Evolutionary conservation across 192 early-diverging fungal species (phyloP), one percentile per base, ranked within the genome.

Genomic region (Paraglomus occultum): DNA sequence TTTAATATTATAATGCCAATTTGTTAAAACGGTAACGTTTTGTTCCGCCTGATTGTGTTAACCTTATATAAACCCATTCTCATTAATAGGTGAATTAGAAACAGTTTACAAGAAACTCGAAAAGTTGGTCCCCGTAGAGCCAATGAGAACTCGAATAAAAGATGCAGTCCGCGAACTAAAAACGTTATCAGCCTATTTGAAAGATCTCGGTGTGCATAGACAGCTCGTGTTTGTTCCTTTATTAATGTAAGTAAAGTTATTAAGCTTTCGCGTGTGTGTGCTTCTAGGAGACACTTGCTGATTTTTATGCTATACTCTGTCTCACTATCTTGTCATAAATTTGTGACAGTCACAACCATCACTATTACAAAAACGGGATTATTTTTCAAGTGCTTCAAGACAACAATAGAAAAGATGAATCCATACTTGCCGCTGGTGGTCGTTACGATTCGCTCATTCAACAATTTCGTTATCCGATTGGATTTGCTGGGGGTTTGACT

Each of bases 281-380:
- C 31, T 1, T 31, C 31, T 2, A 3, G 3, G 31, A 31, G 31
- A 31, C 31, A 31, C 31, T 47, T 6, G 4, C 14, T 46, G 50
- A 45, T 42, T 4, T 52, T 17, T 14, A 38, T 43, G n/a, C n/a
- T n/a, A n/a, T n/a, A n/a, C n/a, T n/a, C n/a, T n/a, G n/a, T n/a
- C n/a, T n/a, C 31, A 3, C 31, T 31, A 31, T 3, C 22, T 11
- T 48, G n/a, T 61, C 17, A 18, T 18, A 38, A n/a, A 31, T 5
- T 57, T 64, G 8, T 54, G 11, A 66, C n/a, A 74, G 74, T 23
- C 70, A 84, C 40, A 83, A 84, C 51, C 79, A 83, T 64, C 84
- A 84, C 48, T 83, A 83, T 58, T 85, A 87, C 51, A 83, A 85
- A 49, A 75, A 81, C 38, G 85, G 83, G 23, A 76, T 87, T 67